Percentiles rank a stretch among this genome's conserved stretches.
phyloP scores from a whole-genome alignment of 371 early-diverging fungal genomes.

The Saksenaea oblongispora region DNA sequence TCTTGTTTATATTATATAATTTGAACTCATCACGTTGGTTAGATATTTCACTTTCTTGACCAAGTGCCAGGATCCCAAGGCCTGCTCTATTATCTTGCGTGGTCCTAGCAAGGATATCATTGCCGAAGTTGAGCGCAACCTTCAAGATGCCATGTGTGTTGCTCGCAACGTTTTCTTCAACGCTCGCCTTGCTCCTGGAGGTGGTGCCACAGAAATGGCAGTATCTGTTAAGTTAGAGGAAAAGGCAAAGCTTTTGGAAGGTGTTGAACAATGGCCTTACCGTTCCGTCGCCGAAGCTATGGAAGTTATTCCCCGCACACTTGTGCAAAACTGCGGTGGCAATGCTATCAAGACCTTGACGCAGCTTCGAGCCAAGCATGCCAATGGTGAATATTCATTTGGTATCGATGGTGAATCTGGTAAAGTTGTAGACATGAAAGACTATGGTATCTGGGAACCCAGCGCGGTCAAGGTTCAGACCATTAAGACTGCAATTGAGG shows the following conservation, averaged over 20 bases:
- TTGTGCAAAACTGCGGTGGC: slow-evolving; percentile 99
- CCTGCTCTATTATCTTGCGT: slow-evolving; percentile 97
- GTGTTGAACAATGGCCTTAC: slow-evolving; percentile 97
- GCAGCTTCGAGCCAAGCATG: slow-evolving; percentile 95
- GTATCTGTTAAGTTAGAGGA: slow-evolving; percentile 86
- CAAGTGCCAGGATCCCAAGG: slow-evolving; percentile 96
- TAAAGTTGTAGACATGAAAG: slow-evolving; percentile 94
- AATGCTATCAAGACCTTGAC: slow-evolving; percentile 95
- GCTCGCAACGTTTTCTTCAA: slow-evolving; percentile 98
- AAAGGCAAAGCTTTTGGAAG: slow-evolving; percentile 88
- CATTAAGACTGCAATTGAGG: slow-evolving; percentile 99
- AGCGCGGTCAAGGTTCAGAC: slow-evolving; percentile 99
- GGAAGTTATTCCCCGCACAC: slow-evolving; percentile 98
- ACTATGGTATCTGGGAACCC: slow-evolving; percentile 99
- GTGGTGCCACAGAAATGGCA: slow-evolving; percentile 99
- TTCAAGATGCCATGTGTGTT: slow-evolving; percentile 99
- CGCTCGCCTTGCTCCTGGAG: slow-evolving; percentile 96
- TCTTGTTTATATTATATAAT: neutral
- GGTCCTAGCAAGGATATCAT: slow-evolving; percentile 99
- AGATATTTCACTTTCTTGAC: slow-evolving; percentile 94
- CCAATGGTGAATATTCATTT: slow-evolving; percentile 82
- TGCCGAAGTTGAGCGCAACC: slow-evolving; percentile 99
- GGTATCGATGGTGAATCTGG: slow-evolving; percentile 98
- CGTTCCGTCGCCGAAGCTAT: slow-evolving; percentile 93
- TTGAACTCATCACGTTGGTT: neutral